Base-by-base conservation (phyloP, 371 early-diverging fungal species). In the Mortierella sp. region DNA sequence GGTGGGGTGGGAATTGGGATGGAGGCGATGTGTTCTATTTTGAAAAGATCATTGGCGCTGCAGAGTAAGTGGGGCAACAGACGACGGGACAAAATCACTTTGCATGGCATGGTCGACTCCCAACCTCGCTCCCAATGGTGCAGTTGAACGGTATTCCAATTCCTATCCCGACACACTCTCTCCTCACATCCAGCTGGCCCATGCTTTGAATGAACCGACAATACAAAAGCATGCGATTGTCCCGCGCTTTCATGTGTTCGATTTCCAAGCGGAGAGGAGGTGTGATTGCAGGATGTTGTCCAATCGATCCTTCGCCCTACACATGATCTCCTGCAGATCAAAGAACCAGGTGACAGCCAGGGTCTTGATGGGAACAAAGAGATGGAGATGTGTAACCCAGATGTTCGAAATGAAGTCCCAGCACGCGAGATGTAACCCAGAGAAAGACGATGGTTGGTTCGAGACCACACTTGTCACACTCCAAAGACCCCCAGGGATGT, bases 211-310 rank as follows among this genome's bases (percentile, higher is more conserved):
- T 34, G 34, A 34, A 34, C 34, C 24, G 21, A 25, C 48, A 48
- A 21, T 9, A n/a, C 12, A 37, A 53, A 39, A 22, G 53, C 53
- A 53, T 21, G 53, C 53, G 53, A 37, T 34, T 39, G 39, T 53
- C 22, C 37, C 22, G 47, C 25, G 31, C n/a, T 50, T 50, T 29
- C 51, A 50, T 50, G 51, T 50, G 19, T 47, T 13, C 24, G 22
- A 10, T 13, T 47, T 47, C 25, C n/a, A 47, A 9, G 47, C n/a
- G n/a, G n/a, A n/a, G n/a, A n/a, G n/a, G n/a, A n/a, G n/a, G n/a
- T n/a, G n/a, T n/a, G n/a, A n/a, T n/a, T n/a, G 34, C 4, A 34
- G 34, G 48, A 24, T 13, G 24, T 48, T 48, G 25, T 22, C 1
- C 24, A 48, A 48, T 45, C 45, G 19, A 17, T 45, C 28, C 13